phyloP scores from a whole-genome alignment of 768 basidiomycete genomes.

The Naganishia vishniacii region DNA sequence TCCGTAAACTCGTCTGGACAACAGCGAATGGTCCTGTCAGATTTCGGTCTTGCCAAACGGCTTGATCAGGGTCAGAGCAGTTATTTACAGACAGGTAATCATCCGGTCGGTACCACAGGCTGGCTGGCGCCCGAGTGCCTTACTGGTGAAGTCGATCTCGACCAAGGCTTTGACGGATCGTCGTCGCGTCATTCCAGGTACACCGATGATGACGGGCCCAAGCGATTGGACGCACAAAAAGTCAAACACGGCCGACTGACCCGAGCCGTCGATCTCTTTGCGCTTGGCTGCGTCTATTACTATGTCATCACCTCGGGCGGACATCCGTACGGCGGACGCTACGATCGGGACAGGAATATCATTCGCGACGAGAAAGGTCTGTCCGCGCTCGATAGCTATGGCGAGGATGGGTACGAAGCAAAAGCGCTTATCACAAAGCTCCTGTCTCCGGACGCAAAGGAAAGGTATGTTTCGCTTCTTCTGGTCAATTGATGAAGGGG shows the following conservation, averaged over 20 bases:
- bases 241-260: conserved; percentile 63
- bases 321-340: conserved; percentile 91
- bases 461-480: conserved; percentile 61
- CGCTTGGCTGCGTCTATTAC: conserved; percentile 90
- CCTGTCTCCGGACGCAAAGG: conserved; percentile 68
- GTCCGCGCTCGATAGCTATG: conserved; percentile 67
- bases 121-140: conserved; percentile 98
- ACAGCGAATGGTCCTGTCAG: conserved; percentile 56
- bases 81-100: conserved; percentile 81
- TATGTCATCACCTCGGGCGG: conserved; percentile 82
- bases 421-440: conserved; percentile 71
- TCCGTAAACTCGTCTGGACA: conserved; percentile 61
- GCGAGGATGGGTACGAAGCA: conserved; percentile 91
- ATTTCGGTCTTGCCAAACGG: conserved; percentile 95
- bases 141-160: conserved; percentile 84
- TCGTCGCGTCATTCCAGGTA: conserved; percentile 41
- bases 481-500: background rate
- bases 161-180: conserved; percentile 57
- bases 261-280: conserved; percentile 93
- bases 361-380: conserved; percentile 65
- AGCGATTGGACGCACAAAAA: conserved; percentile 52
- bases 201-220: conserved; percentile 53
- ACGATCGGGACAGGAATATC: conserved; percentile 90
- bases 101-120: conserved; percentile 86
- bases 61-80: conserved; percentile 93